Percentiles rank a stretch among this genome's conserved stretches.
phyloP scores from a whole-genome alignment of 2,329 filamentous ascomycete species.

The Neophaeococcomyces aloes region DNA sequence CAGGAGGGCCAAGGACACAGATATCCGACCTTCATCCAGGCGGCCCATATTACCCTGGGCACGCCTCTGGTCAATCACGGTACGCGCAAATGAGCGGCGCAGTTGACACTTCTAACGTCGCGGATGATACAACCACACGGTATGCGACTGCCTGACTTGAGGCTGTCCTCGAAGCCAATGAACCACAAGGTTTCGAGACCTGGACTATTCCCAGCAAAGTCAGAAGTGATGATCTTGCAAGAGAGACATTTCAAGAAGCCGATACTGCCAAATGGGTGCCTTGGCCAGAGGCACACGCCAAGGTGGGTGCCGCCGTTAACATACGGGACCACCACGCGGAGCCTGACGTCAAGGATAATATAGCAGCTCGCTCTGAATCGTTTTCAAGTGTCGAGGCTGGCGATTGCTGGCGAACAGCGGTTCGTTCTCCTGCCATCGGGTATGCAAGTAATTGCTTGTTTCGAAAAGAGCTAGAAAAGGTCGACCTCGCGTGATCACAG shows the following conservation, averaged over 20 bases:
- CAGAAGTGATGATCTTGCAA: background rate
- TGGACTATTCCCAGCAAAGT: background rate
- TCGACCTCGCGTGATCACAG: background rate
- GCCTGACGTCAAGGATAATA: background rate
- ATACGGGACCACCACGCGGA: background rate
- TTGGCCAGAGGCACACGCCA: conserved; percentile 6
- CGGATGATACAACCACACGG: conserved; percentile 4
- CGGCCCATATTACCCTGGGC: conserved; percentile 35
- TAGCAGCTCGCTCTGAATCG: background rate
- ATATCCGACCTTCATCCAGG: conserved; percentile 38
- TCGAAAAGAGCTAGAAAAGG: background rate
- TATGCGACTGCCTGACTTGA: conserved; percentile 8
- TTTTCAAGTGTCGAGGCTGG: background rate
- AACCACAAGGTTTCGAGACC: conserved; percentile 6
- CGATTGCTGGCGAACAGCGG: conserved; percentile 5
- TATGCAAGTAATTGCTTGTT: background rate
- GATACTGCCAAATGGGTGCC: conserved; percentile 2
- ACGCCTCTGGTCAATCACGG: conserved; percentile 8
- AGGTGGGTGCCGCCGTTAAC: background rate
- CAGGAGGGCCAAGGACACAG: conserved; percentile 11
- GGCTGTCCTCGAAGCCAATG: conserved; percentile 4
- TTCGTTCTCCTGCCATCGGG: background rate
- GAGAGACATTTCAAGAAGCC: background rate
- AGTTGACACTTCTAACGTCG: conserved; percentile 4
- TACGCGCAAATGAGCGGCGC: conserved; percentile 5